Evolutionary conservation across 768 basidiomycete genomes (phyloP).

Genomic region (Termitomyces sp.): DNA sequence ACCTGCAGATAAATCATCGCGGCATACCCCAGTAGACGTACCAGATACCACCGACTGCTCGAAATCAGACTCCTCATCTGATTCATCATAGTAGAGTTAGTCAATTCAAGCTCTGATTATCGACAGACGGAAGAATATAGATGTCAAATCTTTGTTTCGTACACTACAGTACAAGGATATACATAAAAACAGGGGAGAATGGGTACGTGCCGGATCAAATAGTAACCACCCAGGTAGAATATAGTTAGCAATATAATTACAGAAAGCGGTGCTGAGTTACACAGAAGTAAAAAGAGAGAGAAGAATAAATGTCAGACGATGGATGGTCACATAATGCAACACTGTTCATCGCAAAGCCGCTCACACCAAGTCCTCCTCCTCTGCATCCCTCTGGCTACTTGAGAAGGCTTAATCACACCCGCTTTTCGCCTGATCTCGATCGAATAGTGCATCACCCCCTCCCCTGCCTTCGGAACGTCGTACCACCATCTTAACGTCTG

Average conservation of each 20-base stretch:
- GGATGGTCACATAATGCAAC: slow-evolving; percentile 18
- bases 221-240: not conserved
- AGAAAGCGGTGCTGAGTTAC: not conserved
- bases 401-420: slow-evolving; percentile 21
- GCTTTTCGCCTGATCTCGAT: slow-evolving; percentile 27
- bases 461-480: slow-evolving; percentile 30
- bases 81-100: not conserved
- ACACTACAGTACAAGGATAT: not conserved
- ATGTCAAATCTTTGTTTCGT: not conserved
- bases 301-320: not conserved
- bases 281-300: not conserved
- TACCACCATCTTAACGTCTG: slow-evolving; percentile 53
- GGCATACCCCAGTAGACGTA: slow-evolving; percentile 1
- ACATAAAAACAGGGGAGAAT: not conserved
- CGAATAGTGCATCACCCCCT: slow-evolving; percentile 27
- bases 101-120: not conserved
- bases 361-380: slow-evolving; percentile 14
- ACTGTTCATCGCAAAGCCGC: slow-evolving; percentile 15
- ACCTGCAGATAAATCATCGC: not conserved
- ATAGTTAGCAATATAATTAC: slow-evolving; percentile 1
- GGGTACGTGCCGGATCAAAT: not conserved
- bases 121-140: not conserved
- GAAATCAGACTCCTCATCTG: slow-evolving; percentile 1
- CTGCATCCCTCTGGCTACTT: not conserved
- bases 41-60: slow-evolving; percentile 8